Conservation (phyloP, 2,329 filamentous ascomycete genomes). For the Aureobasidium melanogenum region DNA sequence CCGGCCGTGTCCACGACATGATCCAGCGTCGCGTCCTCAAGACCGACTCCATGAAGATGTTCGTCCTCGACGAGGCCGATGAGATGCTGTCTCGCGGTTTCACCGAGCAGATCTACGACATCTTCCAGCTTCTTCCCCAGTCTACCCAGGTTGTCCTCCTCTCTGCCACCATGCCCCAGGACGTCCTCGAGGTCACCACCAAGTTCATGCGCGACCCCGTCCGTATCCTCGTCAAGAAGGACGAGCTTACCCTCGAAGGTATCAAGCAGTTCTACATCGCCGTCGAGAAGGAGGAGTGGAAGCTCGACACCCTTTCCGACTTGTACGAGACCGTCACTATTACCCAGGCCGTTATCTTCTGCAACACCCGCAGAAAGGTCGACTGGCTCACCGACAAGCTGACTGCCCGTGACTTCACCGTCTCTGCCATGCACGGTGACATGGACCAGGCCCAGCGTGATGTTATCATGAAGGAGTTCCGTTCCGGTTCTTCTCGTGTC, state of each 20-base stretch:
- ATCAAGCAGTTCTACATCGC: constrained; percentile 99
- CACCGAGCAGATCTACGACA: constrained; percentile 99
- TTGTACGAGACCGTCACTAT: constrained; percentile 99
- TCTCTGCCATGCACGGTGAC: constrained; percentile 99
- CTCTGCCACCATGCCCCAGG: constrained; percentile 97
- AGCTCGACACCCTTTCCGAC: constrained; percentile 97
- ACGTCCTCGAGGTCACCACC: constrained; percentile 97
- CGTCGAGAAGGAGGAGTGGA: constrained; percentile 99
- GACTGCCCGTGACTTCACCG: constrained; percentile 95
- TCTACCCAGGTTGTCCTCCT: constrained; percentile 97
- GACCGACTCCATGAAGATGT: constrained; percentile 99
- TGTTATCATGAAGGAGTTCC: constrained; percentile 99
- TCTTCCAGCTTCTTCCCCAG: constrained; percentile 97
- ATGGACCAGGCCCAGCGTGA: constrained; percentile 98
- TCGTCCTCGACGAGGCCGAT: constrained; percentile 98
- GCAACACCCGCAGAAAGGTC: constrained; percentile 99
- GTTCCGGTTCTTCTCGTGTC: constrained; percentile 95
- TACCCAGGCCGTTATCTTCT: constrained; percentile 99
- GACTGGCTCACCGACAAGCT: constrained; percentile 99
- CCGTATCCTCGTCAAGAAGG: constrained; percentile 99
- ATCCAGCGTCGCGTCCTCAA: constrained; percentile 96
- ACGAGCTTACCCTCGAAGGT: constrained; percentile 98
- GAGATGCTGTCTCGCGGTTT: constrained; percentile 99
- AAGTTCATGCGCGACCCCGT: constrained; percentile 99
- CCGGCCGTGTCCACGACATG: constrained; percentile 98